phyloP scores from a whole-genome alignment of 257 asterid species.

The Salvia rosmarinus region DNA sequence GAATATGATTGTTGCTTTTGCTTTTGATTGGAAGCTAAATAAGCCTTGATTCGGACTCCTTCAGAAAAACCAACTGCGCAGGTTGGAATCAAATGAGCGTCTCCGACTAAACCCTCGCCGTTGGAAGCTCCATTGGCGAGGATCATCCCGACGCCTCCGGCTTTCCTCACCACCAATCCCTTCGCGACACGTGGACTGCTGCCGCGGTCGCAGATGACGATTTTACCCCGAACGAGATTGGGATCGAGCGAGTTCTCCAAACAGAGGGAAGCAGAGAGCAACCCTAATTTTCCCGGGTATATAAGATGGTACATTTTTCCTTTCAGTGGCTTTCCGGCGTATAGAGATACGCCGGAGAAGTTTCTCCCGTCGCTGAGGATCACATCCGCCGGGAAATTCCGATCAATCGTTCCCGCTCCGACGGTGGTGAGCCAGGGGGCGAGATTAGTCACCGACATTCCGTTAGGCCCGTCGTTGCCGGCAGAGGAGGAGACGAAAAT shows the following conservation, averaged over 20 bases:
- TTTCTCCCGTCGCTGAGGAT: slow-evolving; percentile 61
- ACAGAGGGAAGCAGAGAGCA: slow-evolving; percentile 72
- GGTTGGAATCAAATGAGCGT: slow-evolving; percentile 78
- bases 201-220: slow-evolving; percentile 84
- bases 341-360: slow-evolving; percentile 69
- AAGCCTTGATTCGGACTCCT: slow-evolving; percentile 72
- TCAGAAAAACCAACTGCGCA: slow-evolving; percentile 67
- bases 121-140: slow-evolving; percentile 65
- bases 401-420: slow-evolving; percentile 84
- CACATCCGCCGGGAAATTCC: slow-evolving; percentile 74
- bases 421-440: slow-evolving; percentile 92
- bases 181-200: slow-evolving; percentile 80
- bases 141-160: slow-evolving; percentile 87
- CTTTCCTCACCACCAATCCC: slow-evolving; percentile 73
- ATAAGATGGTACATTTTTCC: slow-evolving; percentile 64
- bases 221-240: slow-evolving; percentile 54
- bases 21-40: slow-evolving; percentile 39
- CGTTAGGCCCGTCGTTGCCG: slow-evolving; percentile 86
- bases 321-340: slow-evolving; percentile 61
- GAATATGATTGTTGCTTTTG: slow-evolving; percentile 63
- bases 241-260: slow-evolving; percentile 77
- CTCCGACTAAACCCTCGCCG: slow-evolving; percentile 87
- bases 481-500: slow-evolving; percentile 79
- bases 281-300: slow-evolving; percentile 74
- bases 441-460: slow-evolving; percentile 73